Evolutionary conservation across 805 yeast genomes (phyloP).

Genomic region (Metschnikowia santaceciliae): DNA sequence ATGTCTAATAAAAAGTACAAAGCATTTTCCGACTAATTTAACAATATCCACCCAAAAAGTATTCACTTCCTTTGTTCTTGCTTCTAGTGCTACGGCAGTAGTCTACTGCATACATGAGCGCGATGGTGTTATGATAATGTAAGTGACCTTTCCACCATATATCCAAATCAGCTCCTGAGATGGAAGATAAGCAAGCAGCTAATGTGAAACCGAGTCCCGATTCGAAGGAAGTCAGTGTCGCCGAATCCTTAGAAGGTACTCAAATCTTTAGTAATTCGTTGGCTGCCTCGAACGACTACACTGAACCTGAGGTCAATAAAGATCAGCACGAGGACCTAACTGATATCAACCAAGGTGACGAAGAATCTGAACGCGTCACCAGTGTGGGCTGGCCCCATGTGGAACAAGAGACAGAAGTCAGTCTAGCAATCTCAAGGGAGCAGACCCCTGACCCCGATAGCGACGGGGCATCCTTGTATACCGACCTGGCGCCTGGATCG

Average conservation of each 20-base stretch:
- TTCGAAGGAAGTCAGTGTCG: background rate
- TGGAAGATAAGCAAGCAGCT: background rate
- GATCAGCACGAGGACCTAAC: background rate
- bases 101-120: background rate
- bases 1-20: too few relatives aligned
- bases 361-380: background rate
- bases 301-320: background rate
- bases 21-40: too few relatives aligned
- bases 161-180: background rate
- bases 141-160: background rate
- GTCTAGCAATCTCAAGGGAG: slow-evolving; percentile 7
- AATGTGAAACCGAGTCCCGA: background rate
- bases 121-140: background rate
- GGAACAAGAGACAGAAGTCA: background rate
- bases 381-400: background rate
- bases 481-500: slow-evolving; percentile 12
- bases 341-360: background rate
- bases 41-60: too few relatives aligned
- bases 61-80: too few relatives aligned
- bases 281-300: background rate
- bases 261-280: slow-evolving; percentile 1
- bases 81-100: too few relatives aligned
- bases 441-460: slow-evolving; percentile 14
- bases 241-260: background rate
- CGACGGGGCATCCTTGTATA: slow-evolving; percentile 6